phyloP scores from a whole-genome alignment of 192 early-diverging fungal genomes.

The Coemansia furcata region DNA sequence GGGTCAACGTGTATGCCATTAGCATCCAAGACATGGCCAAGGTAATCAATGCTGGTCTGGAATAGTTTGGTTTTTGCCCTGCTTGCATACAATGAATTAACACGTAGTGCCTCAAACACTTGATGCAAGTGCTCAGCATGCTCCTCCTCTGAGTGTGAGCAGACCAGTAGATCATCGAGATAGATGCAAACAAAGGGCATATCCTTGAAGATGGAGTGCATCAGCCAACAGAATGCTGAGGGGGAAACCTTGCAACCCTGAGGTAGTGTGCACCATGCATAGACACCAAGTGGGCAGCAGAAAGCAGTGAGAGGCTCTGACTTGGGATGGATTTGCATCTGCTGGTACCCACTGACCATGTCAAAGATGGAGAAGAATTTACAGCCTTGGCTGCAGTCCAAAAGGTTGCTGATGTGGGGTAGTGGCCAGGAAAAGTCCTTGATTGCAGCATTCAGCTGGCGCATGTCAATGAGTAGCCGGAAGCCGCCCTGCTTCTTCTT shows the following conservation, averaged over 20 bases:
- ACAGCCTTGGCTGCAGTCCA: no score
- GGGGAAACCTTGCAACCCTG: not conserved
- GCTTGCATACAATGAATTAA: not conserved
- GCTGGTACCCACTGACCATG: not conserved
- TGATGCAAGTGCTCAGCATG: not conserved
- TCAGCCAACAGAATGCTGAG: not conserved
- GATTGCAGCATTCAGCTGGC: no score
- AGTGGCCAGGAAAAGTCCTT: no score
- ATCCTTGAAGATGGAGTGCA: not conserved
- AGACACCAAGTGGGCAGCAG: not conserved
- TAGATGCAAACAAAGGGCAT: not conserved
- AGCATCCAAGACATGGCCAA: no score
- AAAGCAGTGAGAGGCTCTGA: not conserved
- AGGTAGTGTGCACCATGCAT: not conserved
- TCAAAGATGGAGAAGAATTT: not conserved
- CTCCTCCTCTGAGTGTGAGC: not conserved
- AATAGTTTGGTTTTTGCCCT: not conserved
- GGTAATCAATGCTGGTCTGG: no score
- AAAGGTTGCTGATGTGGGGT: no score
- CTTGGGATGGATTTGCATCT: not conserved
- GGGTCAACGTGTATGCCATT: no score
- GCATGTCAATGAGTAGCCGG: no score
- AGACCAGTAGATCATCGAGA: not conserved
- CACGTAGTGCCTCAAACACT: not conserved
- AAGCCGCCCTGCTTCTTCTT: no score